These are phyloP conservation scores for Rhododendron ferrugineum DNA, from an alignment of 148 eudicot species.

Conservation along the genomic window DNA sequence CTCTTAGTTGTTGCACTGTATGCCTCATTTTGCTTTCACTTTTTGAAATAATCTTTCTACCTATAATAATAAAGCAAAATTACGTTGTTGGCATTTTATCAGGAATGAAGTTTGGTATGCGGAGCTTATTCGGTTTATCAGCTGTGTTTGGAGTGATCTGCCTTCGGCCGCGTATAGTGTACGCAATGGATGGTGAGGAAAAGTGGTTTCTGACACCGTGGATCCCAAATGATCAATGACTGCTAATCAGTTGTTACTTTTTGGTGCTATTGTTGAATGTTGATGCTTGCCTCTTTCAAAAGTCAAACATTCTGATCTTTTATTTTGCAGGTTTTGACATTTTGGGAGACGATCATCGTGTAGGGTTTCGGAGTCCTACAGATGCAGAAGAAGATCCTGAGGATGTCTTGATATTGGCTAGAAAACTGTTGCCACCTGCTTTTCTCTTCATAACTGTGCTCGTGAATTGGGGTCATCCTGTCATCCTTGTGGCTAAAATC, in stretches of 20 bases:
- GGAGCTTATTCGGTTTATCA: constrained; percentile 16
- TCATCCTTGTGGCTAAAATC: constrained; percentile 23
- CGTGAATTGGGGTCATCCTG: constrained; percentile 34
- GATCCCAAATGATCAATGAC: background rate
- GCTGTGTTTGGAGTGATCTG: constrained; percentile 20
- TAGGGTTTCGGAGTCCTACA: constrained; percentile 1
- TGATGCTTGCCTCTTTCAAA: background rate
- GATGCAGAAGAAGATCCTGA: constrained; percentile 14
- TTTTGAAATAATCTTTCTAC: background rate
- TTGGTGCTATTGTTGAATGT: background rate
- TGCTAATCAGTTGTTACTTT: background rate
- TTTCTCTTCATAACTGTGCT: constrained; percentile 21
- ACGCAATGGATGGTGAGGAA: constrained; percentile 26
- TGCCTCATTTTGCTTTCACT: background rate
- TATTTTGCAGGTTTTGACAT: constrained; percentile 17
- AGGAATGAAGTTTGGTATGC: constrained; percentile 17
- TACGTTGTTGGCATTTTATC: background rate
- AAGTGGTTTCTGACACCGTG: background rate
- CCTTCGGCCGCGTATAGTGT: constrained; percentile 10
- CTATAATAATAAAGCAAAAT: background rate
- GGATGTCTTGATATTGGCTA: constrained; percentile 11
- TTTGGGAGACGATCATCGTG: constrained; percentile 16
- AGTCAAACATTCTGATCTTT: background rate
- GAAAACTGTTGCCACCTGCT: constrained; percentile 25
- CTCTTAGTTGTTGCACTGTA: background rate